phyloP scores from a whole-genome alignment of 176 grass and related monocot species.

The Sorghum bicolor region Sorghum_bicolor_NCBIv3 NC_012872.2:2915001-2915500 shows the following conservation, averaged over 20 bases:
- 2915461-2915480: not conserved
- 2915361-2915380: not conserved
- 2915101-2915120: conserved; percentile 23
- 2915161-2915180: not conserved
- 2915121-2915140: conserved; percentile 55
- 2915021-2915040: conserved; percentile 2
- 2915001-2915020: conserved; percentile 29
- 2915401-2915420: not conserved
- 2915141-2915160: conserved; percentile 52
- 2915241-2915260: not conserved
- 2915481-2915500: conserved; percentile 2
- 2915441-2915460: not conserved
- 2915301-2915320: not conserved
- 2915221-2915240: not conserved
- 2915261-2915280: not conserved
- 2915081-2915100: conserved; percentile 29
- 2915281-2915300: not conserved
- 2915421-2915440: not conserved
- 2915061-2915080: not conserved
- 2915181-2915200: not conserved
- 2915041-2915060: not conserved
- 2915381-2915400: not conserved
- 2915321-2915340: not conserved
- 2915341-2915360: not conserved
- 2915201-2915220: not conserved